Percentiles rank a stretch among this genome's conserved stretches.
phyloP scores from a whole-genome alignment of 441 rosid genomes.

The Gossypium gossypioides region DNA sequence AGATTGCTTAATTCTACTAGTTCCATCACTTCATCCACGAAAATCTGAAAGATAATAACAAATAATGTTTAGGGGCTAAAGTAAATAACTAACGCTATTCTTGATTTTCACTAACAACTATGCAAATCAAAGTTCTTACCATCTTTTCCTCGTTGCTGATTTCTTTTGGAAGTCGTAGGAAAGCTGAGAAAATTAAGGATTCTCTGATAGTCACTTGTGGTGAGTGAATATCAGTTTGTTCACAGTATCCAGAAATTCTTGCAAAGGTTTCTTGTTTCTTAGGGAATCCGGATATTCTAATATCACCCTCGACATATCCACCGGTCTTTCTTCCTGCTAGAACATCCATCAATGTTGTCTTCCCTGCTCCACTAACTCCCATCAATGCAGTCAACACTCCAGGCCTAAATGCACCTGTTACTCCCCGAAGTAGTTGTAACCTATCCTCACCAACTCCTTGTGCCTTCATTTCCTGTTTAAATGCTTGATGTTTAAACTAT shows the following conservation, averaged over 20 bases:
- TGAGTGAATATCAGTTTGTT: constrained; percentile 80
- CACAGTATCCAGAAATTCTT: constrained; percentile 88
- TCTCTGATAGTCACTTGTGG: constrained; percentile 83
- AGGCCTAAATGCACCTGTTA: constrained; percentile 81
- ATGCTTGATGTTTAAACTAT: not conserved
- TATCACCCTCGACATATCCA: constrained; percentile 78
- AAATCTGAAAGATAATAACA: constrained; percentile 30
- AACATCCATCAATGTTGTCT: constrained; percentile 95
- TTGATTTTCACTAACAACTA: not conserved
- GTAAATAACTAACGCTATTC: not conserved
- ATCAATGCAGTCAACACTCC: constrained; percentile 83
- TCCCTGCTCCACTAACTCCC: constrained; percentile 98
- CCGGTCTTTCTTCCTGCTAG: constrained; percentile 84
- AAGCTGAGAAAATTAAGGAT: constrained; percentile 80
- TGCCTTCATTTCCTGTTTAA: constrained; percentile 73
- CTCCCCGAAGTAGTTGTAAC: constrained; percentile 58
- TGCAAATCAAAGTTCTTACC: constrained; percentile 29
- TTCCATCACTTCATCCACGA: constrained; percentile 61
- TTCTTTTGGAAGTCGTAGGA: constrained; percentile 70
- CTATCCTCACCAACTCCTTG: constrained; percentile 61
- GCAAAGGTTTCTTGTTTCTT: constrained; percentile 95
- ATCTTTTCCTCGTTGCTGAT: constrained; percentile 54
- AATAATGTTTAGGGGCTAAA: not conserved
- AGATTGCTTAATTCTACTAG: not conserved
- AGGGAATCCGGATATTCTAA: constrained; percentile 68